phyloP scores from a whole-genome alignment of 805 yeast genomes.

The Candida tallmaniae region DNA sequence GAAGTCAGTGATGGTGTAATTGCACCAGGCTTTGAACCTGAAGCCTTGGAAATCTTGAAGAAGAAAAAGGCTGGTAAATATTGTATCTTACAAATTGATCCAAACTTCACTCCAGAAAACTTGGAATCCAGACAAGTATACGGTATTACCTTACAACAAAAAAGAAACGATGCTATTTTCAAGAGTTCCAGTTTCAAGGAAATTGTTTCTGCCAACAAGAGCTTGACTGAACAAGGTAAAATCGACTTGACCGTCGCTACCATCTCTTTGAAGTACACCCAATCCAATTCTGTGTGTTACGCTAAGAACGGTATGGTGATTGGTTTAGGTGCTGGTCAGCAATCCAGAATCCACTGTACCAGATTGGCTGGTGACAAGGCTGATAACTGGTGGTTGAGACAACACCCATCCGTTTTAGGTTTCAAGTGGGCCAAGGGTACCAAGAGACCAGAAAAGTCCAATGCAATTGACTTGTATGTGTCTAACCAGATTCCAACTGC shows the following conservation, averaged over 20 bases:
- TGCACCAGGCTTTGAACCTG: conserved; percentile 95
- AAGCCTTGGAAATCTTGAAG: conserved; percentile 82
- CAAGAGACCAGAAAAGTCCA: conserved; percentile 97
- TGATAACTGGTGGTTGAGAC: conserved; percentile 99
- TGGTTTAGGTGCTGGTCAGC: conserved; percentile 99
- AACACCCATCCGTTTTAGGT: conserved; percentile 88
- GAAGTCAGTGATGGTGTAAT: conserved; percentile 98
- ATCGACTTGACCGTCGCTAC: conserved; percentile 96
- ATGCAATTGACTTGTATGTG: conserved; percentile 93
- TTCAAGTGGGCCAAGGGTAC: conserved; percentile 98
- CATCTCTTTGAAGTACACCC: conserved; percentile 94
- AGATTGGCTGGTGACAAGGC: conserved; percentile 99
- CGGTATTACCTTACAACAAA: conserved; percentile 93
- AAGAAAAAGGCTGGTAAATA: conserved; percentile 97
- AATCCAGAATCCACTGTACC: conserved; percentile 98
- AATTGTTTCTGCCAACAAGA: conserved; percentile 82
- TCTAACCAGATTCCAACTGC: conserved; percentile 85
- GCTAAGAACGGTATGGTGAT: conserved; percentile 99
- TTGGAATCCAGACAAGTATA: conserved; percentile 92
- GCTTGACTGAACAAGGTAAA: conserved; percentile 84
- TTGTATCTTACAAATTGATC: conserved; percentile 94
- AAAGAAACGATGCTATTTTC: conserved; percentile 96
- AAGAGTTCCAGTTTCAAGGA: conserved; percentile 87
- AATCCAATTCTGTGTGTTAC: conserved; percentile 96
- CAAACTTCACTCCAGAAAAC: conserved; percentile 78